Conservation (phyloP, 208 protist genomes). For the Wallacemonas rigidus region DNA sequence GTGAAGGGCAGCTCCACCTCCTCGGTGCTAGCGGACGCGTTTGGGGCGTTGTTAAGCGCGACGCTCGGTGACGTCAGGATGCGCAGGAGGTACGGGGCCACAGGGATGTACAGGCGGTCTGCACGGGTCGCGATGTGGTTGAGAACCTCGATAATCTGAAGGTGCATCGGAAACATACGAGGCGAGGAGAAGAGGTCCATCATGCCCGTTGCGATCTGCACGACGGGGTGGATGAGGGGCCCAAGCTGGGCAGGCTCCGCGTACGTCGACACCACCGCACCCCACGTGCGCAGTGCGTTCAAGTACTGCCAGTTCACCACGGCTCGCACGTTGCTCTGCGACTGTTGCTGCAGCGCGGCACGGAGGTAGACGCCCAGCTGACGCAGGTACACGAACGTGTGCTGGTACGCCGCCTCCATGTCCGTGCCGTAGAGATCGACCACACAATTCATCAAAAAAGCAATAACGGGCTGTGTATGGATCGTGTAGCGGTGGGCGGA, state of each 20-base stretch:
- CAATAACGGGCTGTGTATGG: slow-evolving; percentile 75
- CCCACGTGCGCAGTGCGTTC: slow-evolving; percentile 94
- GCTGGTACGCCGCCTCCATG: slow-evolving; percentile 92
- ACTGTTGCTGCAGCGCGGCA: slow-evolving; percentile 91
- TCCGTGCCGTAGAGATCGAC: slow-evolving; percentile 96
- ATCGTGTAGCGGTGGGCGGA: slow-evolving; percentile 83
- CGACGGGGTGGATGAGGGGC: slow-evolving; percentile 92
- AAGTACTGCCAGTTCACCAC: slow-evolving; percentile 98
- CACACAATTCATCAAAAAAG: slow-evolving; percentile 94
- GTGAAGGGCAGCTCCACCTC: slow-evolving; percentile 84
- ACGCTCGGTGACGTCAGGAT: slow-evolving; percentile 90
- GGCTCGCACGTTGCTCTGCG: slow-evolving; percentile 87
- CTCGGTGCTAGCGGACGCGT: slow-evolving; percentile 39
- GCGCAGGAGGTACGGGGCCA: slow-evolving; percentile 92
- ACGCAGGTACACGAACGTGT: slow-evolving; percentile 97
- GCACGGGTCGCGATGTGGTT: slow-evolving; percentile 87
- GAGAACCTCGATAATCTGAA: slow-evolving; percentile 92
- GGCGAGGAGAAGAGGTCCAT: slow-evolving; percentile 93
- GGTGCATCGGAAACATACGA: slow-evolving; percentile 95
- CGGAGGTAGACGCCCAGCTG: slow-evolving; percentile 97
- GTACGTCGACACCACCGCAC: slow-evolving; percentile 88
- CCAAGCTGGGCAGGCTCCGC: slow-evolving; percentile 80
- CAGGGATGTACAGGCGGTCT: slow-evolving; percentile 93
- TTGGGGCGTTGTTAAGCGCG: slow-evolving; percentile 43
- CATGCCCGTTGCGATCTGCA: slow-evolving; percentile 88